A percentile compares a stretch with the other conserved stretches of the same genome.
These are phyloP conservation scores for Heliosperma pusillum DNA, from an alignment of 148 eudicot species.

Conservation along the genomic window DNA sequence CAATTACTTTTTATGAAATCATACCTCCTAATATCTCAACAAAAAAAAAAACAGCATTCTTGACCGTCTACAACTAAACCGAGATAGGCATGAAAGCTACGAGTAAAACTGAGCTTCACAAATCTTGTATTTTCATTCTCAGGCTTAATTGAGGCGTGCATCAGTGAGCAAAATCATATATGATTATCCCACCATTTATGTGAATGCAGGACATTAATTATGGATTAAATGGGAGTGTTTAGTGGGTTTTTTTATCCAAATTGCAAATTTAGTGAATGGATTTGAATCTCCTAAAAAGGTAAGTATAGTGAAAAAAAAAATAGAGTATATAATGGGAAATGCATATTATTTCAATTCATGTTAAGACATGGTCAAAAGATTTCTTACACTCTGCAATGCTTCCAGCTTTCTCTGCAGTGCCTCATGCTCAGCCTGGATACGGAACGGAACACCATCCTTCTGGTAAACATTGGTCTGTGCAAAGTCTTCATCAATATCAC, in stretches of 20 bases:
- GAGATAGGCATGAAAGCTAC: neutral
- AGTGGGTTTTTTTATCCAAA: neutral
- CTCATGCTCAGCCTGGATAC: slow-evolving; percentile 96
- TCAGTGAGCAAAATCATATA: neutral
- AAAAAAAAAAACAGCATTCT: too few species aligned
- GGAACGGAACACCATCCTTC: slow-evolving; percentile 95
- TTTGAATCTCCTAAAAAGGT: neutral
- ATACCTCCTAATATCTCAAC: too few species aligned
- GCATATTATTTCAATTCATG: neutral
- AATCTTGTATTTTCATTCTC: neutral
- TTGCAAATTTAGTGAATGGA: neutral
- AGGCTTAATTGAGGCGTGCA: neutral
- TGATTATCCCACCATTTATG: neutral
- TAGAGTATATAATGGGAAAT: neutral
- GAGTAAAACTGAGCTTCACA: neutral
- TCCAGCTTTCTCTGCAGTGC: slow-evolving; percentile 93
- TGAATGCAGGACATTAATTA: neutral
- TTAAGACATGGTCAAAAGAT: slow-evolving; percentile 10
- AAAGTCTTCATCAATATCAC: slow-evolving; percentile 87
- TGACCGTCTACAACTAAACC: neutral
- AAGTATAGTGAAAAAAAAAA: neutral
- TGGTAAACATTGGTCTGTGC: slow-evolving; percentile 93
- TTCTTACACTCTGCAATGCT: slow-evolving; percentile 81
- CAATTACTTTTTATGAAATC: too few species aligned
- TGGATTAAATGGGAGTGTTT: neutral